phyloP scores from a whole-genome alignment of 257 asterid genomes.

The Eustoma russellianum region DNA sequence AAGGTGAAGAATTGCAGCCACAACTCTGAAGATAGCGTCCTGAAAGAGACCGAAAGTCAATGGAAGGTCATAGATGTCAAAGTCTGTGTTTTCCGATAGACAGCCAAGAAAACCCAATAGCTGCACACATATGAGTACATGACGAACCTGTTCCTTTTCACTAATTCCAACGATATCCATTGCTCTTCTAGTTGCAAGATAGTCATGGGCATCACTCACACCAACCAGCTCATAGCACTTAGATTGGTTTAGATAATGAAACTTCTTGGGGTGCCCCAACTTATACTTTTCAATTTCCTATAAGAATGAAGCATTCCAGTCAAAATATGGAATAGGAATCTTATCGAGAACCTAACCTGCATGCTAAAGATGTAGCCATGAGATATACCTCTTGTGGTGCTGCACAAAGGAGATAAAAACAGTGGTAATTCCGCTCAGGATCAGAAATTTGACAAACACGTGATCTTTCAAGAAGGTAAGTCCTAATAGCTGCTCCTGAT shows the following conservation, averaged over 20 bases:
- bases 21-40: conserved; percentile 98
- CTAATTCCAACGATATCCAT: conserved; percentile 96
- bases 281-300: conserved; percentile 86
- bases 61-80: not conserved
- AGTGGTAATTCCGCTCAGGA: conserved; percentile 96
- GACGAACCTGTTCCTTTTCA: conserved; percentile 69
- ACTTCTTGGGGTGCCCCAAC: conserved; percentile 71
- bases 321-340: conserved; percentile 5
- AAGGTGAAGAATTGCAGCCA: conserved; percentile 88
- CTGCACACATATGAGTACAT: conserved; percentile 3
- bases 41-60: conserved; percentile 26
- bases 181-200: conserved; percentile 93
- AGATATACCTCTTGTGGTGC: conserved; percentile 83
- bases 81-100: too few relatives aligned
- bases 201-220: conserved; percentile 74
- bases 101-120: too few relatives aligned
- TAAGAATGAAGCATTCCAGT: conserved; percentile 19
- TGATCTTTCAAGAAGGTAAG: conserved; percentile 97
- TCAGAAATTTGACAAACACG: conserved; percentile 97
- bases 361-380: conserved; percentile 15
- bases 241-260: conserved; percentile 95
- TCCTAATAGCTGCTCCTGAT: conserved; percentile 97
- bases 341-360: not conserved
- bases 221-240: conserved; percentile 77
- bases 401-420: conserved; percentile 96